phyloP scores from a whole-genome alignment of 2,329 filamentous ascomycete species.

The Aspergillus hortae region DNA sequence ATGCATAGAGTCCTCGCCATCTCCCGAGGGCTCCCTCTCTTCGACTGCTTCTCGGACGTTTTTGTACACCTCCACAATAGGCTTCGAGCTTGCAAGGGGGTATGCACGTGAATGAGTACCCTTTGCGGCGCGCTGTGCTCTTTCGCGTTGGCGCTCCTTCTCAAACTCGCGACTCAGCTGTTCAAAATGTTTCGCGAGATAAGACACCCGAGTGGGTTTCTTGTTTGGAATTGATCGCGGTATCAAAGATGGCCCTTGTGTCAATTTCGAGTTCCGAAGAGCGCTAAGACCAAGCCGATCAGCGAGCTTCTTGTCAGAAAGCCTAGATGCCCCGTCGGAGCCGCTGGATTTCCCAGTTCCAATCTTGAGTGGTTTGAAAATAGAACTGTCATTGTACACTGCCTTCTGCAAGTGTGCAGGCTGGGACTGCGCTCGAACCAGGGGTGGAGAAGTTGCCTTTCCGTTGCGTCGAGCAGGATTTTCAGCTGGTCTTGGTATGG shows the following conservation, averaged over 20 bases:
- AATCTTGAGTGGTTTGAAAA: constrained; percentile 21
- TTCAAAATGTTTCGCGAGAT: constrained; percentile 92
- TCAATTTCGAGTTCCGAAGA: constrained; percentile 56
- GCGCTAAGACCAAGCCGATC: constrained; percentile 66
- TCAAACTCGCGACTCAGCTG: constrained; percentile 95
- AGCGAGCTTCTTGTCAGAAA: constrained; percentile 69
- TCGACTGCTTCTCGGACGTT: constrained; percentile 91
- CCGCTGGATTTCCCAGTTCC: constrained; percentile 19
- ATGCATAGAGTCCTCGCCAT: constrained; percentile 48
- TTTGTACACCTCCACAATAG: constrained; percentile 92
- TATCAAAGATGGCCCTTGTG: constrained; percentile 66
- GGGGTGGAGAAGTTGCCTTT: constrained; percentile 43
- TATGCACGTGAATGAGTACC: constrained; percentile 75
- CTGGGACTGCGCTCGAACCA: constrained; percentile 51
- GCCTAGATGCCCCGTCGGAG: constrained; percentile 31
- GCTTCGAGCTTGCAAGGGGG: constrained; percentile 87
- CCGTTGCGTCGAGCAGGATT: constrained; percentile 33
- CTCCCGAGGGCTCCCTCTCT: constrained; percentile 66
- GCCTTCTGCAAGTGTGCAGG: constrained; percentile 39
- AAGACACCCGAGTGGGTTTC: constrained; percentile 76
- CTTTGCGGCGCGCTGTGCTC: constrained; percentile 73
- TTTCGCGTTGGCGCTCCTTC: constrained; percentile 84
- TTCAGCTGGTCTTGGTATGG: constrained; percentile 39
- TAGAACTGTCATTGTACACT: constrained; percentile 17
- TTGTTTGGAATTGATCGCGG: constrained; percentile 74